Evolutionary conservation across 768 basidiomycete species (phyloP).

Genomic region (Amanita fuliginea): DNA sequence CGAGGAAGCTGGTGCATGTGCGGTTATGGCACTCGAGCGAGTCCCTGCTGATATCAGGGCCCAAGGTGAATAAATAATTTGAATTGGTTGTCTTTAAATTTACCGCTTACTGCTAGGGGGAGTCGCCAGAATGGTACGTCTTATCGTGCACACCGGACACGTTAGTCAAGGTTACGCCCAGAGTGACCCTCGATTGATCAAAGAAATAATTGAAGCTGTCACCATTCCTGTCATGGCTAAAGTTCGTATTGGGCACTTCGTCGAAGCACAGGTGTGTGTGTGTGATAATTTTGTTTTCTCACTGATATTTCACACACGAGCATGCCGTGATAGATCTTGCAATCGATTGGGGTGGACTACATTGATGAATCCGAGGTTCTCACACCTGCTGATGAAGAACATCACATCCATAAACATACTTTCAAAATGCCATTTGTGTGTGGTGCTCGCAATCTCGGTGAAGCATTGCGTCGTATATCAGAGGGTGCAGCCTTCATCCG

Average conservation of each 20-base stretch:
- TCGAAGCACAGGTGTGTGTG: constrained; percentile 75
- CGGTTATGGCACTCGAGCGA: constrained; percentile 94
- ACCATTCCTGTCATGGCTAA: constrained; percentile 98
- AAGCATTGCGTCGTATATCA: constrained; percentile 90
- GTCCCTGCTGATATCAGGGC: constrained; percentile 92
- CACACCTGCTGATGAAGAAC: constrained; percentile 91
- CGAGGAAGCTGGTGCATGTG: constrained; percentile 94
- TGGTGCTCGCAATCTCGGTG: constrained; percentile 89
- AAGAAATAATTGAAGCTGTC: constrained; percentile 87
- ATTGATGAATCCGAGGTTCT: constrained; percentile 93
- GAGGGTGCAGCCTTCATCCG: constrained; percentile 99
- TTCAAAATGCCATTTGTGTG: constrained; percentile 97
- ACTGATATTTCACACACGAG: constrained; percentile 1
- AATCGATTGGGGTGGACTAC: constrained; percentile 92
- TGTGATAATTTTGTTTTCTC: constrained; percentile 8
- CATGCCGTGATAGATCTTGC: constrained; percentile 55
- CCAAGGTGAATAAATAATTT: constrained; percentile 31
- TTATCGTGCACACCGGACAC: not conserved
- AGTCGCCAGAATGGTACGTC: constrained; percentile 86
- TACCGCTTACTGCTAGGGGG: constrained; percentile 37
- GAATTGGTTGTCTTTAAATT: not conserved
- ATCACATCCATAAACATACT: constrained; percentile 93
- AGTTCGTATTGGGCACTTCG: constrained; percentile 94
- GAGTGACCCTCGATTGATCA: constrained; percentile 97
- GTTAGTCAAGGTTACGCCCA: constrained; percentile 15